Evolutionary conservation across 1,139 yeast species (phyloP).

Genomic region (Saccharomyces uvarum): DNA sequence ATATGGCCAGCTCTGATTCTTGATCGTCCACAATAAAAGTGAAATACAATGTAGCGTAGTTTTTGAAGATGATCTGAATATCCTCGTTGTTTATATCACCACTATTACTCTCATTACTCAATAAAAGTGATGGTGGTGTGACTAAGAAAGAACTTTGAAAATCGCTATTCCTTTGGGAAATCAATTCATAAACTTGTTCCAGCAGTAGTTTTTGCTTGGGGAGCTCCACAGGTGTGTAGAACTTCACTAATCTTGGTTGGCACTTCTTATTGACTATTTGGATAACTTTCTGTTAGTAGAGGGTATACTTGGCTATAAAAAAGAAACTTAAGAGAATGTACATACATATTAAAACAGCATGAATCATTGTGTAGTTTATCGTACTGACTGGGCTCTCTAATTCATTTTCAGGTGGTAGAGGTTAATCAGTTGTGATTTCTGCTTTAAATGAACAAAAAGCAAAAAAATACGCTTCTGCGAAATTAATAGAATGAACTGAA

Average conservation of each 20-base stretch:
- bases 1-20: constrained; percentile 87
- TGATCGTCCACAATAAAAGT: constrained; percentile 94
- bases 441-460: not conserved
- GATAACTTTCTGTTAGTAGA: constrained; percentile 5
- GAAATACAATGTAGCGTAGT: constrained; percentile 89
- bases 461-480: not conserved
- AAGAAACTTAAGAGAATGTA: constrained; percentile 14
- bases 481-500: not conserved
- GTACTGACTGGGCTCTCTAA: not conserved
- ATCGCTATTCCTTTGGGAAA: constrained; percentile 27
- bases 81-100: constrained; percentile 64
- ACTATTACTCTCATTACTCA: constrained; percentile 65
- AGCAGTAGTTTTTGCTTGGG: constrained; percentile 28
- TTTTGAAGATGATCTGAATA: constrained; percentile 85
- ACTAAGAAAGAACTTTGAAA: constrained; percentile 29
- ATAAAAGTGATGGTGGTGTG: constrained; percentile 39
- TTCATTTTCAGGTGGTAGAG: not conserved
- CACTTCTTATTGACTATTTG: constrained; percentile 74
- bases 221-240: constrained; percentile 71
- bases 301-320: not conserved
- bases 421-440: not conserved
- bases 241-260: constrained; percentile 83
- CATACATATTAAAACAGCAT: constrained; percentile 81
- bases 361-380: constrained; percentile 50
- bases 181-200: constrained; percentile 30